Base-by-base conservation (phyloP, 306 rosid genomes). In the Fagus sylvatica region DNA sequence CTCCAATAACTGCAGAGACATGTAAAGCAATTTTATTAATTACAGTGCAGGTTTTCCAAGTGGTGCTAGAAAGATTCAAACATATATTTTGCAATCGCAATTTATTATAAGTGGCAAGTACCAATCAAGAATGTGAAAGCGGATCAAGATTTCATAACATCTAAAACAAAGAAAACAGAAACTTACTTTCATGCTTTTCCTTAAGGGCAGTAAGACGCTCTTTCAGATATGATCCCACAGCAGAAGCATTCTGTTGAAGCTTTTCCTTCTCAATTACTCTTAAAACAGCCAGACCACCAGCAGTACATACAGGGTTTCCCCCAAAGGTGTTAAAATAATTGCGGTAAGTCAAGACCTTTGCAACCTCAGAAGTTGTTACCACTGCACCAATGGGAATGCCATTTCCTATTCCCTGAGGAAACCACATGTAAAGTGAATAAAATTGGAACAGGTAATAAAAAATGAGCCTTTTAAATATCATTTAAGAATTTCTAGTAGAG, bases 351-450 rank as follows among this genome's bases (percentile, higher is more conserved):
- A 86, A 56, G 53, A 83, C 87, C 61, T 83, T 74, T 2, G 85
- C 87, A 42, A 86, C 83, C 78, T 86, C 73, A 66, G 78, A 87
- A 72, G 90, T 83, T 61, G 90, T 86, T 22, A 86, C 71, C 51
- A 86, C 84, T 11, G 85, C 90, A 51, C 90, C 87, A 72, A 86
- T 80, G 17, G 89, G 89, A 15, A 80, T 74, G 11, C 84, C 87
- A 37, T 86, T 86, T 66, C 89, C 89, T 53, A 86, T 86, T 80
- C 90, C 90, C 84, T 86, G 78, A 75, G 33, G 72, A 6, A 70
- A 73, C 41, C 69, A 71, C 54, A 65, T 65, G 17, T 39, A 57
- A 12, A 65, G 75, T 53, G 46, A 33, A 32, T 15, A 4, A 17
- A n/a, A 41, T 36, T 73, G 40, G 66, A 53, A 15, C 19, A 42